Conservation (phyloP, 2,329 filamentous ascomycete species). For the Trichoderma oligosporum region DNA sequence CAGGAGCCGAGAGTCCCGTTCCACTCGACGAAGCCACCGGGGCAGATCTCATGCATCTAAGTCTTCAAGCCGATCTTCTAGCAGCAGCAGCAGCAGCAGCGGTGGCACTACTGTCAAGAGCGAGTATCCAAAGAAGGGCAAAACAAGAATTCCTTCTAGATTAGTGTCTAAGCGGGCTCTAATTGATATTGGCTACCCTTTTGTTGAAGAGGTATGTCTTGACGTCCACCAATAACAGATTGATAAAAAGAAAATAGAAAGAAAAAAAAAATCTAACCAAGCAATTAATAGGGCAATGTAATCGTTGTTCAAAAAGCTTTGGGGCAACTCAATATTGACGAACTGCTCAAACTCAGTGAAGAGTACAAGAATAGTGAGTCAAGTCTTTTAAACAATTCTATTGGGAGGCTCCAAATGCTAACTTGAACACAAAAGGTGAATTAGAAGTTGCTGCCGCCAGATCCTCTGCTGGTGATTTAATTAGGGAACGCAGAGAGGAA, state of each 20-base stretch:
- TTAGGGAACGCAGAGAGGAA: constrained; percentile 48
- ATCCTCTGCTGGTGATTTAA: constrained; percentile 44
- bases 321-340: constrained; percentile 86
- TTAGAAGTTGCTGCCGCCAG: constrained; percentile 44
- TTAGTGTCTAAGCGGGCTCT: constrained; percentile 78
- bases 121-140: constrained; percentile 77
- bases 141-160: constrained; percentile 79
- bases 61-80: constrained; percentile 41
- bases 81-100: constrained; percentile 40
- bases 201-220: constrained; percentile 68
- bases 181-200: constrained; percentile 81
- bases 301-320: constrained; percentile 81
- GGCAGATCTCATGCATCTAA: constrained; percentile 42
- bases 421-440: constrained; percentile 35
- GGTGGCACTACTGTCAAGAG: constrained; percentile 51
- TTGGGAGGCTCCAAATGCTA: constrained; percentile 14
- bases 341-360: constrained; percentile 78
- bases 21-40: constrained; percentile 36
- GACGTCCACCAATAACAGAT: background rate
- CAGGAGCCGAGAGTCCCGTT: constrained; percentile 39
- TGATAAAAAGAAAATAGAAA: background rate
- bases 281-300: constrained; percentile 60
- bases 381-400: constrained; percentile 19
- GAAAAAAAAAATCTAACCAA: constrained; percentile 19
- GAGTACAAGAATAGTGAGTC: constrained; percentile 62